A percentile compares a stretch with the other conserved stretches of the same genome.
These are phyloP conservation scores for Eimeria falciformis DNA, from an alignment of 169 alveolate genomes.

Conservation along the genomic window DNA sequence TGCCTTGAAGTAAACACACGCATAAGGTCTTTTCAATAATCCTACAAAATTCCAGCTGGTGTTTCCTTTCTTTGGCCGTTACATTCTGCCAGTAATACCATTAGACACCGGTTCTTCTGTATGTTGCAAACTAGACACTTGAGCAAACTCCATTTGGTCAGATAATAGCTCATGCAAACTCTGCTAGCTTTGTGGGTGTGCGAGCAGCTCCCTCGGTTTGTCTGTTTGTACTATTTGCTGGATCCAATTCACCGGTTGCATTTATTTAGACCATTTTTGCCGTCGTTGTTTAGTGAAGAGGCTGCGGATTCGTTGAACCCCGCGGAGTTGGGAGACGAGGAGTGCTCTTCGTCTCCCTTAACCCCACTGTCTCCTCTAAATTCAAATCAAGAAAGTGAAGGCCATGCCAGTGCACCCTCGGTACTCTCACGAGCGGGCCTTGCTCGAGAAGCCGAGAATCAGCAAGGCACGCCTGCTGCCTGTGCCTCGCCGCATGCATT, in stretches of 20 bases:
- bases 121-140: too few relatives aligned
- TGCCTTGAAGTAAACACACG: too few relatives aligned
- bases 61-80: too few relatives aligned
- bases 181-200: too few relatives aligned
- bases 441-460: not conserved
- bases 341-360: not conserved
- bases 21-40: too few relatives aligned
- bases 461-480: not conserved
- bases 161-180: too few relatives aligned
- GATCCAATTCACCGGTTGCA: conserved; percentile 75
- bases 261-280: conserved; percentile 64
- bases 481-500: not conserved
- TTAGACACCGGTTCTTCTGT: too few relatives aligned
- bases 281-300: conserved; percentile 36
- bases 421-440: not conserved
- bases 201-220: conserved; percentile 77
- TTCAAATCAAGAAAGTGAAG: not conserved
- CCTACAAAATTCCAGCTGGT: too few relatives aligned
- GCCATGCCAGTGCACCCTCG: not conserved
- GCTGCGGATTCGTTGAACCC: not conserved
- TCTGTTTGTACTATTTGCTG: conserved; percentile 68
- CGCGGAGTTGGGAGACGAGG: not conserved
- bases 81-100: too few relatives aligned
- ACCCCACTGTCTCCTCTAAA: not conserved
- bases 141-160: too few relatives aligned